phyloP scores from a whole-genome alignment of 495 filamentous ascomycete species.

The Neurospora sublineolata region DNA sequence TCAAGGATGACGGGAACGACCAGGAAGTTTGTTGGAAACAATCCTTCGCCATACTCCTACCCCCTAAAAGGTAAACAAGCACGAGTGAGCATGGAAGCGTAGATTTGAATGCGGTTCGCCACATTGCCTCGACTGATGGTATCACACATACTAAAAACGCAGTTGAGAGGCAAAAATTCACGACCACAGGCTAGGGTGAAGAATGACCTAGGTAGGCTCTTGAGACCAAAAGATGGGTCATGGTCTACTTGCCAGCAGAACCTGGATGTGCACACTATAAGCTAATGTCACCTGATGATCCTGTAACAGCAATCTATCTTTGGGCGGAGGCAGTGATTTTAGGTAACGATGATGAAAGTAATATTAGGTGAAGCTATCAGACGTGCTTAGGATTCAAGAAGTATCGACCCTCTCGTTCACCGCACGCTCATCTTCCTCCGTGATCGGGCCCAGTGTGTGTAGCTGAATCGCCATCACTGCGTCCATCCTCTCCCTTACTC shows the following conservation, averaged over 20 bases:
- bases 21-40: not conserved
- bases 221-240: not conserved
- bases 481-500: constrained; percentile 22
- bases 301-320: not conserved
- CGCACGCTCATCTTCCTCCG: not conserved
- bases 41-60: not conserved
- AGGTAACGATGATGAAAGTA: not conserved
- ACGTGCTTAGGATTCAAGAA: not conserved
- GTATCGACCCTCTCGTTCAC: not conserved
- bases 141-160: not conserved
- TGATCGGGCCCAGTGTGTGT: not conserved
- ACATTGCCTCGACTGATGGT: not conserved
- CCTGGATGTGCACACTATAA: not conserved
- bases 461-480: constrained; percentile 24
- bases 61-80: not conserved
- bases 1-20: not conserved
- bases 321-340: not conserved
- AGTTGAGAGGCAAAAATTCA: not conserved
- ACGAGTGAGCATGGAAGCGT: not conserved
- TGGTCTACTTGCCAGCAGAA: not conserved
- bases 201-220: not conserved
- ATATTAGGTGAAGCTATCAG: not conserved
- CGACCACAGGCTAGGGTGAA: not conserved
- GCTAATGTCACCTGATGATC: not conserved
- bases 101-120: not conserved